A percentile compares a stretch with the other conserved stretches of the same genome.
Evolutionary conservation across 2,329 filamentous ascomycete genomes (phyloP).

Genomic region (Diaporthe vexans): DNA sequence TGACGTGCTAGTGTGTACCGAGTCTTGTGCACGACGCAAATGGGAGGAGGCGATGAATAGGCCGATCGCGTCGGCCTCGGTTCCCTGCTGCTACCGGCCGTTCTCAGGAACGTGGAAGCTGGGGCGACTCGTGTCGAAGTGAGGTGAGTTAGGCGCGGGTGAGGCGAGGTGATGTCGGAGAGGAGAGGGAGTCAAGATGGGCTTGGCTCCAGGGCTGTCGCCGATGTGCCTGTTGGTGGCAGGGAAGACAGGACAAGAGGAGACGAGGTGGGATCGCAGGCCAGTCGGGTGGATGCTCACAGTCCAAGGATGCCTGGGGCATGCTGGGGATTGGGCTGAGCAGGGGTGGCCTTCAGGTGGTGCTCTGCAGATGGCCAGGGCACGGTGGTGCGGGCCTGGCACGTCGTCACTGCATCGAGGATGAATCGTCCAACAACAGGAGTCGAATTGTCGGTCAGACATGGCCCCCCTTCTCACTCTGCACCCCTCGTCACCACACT

Average conservation of each 20-base stretch:
- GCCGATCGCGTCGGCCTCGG: background rate
- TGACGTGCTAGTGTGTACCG: background rate
- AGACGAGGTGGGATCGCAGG: constrained; percentile 25
- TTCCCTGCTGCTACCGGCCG: constrained; percentile 13
- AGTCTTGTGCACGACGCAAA: background rate
- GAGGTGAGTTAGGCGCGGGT: background rate
- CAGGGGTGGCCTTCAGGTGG: constrained; percentile 21
- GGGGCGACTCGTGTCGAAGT: background rate
- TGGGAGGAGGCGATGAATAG: background rate
- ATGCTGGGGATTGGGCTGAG: constrained; percentile 24
- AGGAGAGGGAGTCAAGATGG: constrained; percentile 11
- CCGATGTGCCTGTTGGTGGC: constrained; percentile 33
- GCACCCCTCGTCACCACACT: constrained; percentile 13
- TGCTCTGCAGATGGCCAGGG: constrained; percentile 16
- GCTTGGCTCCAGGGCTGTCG: constrained; percentile 20
- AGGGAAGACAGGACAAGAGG: constrained; percentile 31
- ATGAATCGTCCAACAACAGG: constrained; percentile 16
- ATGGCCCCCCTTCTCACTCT: constrained; percentile 4
- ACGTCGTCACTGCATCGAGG: constrained; percentile 29
- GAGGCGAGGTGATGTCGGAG: constrained; percentile 22
- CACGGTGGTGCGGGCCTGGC: constrained; percentile 8
- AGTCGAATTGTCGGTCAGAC: constrained; percentile 34
- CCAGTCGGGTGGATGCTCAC: constrained; percentile 30
- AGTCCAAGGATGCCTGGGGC: constrained; percentile 28
- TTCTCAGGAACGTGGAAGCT: background rate